Conservation (phyloP, 2,329 filamentous ascomycete genomes). For the Mariannaea sp. region DNA sequence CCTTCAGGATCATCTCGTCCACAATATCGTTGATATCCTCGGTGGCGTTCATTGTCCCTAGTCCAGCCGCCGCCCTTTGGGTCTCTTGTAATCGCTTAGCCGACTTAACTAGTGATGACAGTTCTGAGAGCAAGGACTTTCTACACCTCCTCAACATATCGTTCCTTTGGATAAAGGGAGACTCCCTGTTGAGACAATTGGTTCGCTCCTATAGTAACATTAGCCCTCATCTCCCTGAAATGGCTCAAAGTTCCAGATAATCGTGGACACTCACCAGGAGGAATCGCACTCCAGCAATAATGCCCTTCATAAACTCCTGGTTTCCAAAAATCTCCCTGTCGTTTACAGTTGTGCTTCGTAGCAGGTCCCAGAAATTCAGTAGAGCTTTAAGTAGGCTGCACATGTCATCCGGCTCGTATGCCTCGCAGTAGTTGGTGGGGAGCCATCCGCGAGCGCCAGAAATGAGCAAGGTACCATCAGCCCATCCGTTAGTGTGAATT, state of each 20-base stretch:
- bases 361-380: conserved; percentile 89
- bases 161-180: conserved; percentile 72
- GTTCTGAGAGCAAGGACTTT: conserved; percentile 85
- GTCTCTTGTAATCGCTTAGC: conserved; percentile 83
- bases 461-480: conserved; percentile 86
- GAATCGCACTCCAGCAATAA: conserved; percentile 91
- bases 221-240: neutral
- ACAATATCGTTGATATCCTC: conserved; percentile 75
- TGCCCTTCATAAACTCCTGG: conserved; percentile 91
- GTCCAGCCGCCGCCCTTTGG: conserved; percentile 51
- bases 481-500: conserved; percentile 98
- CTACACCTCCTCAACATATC: conserved; percentile 78
- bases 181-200: conserved; percentile 84
- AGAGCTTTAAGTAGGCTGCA: conserved; percentile 82
- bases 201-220: conserved; percentile 73
- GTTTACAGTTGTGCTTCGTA: conserved; percentile 76
- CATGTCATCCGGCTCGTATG: conserved; percentile 89
- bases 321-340: conserved; percentile 82
- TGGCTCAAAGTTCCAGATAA: neutral
- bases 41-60: conserved; percentile 44
- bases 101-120: conserved; percentile 87
- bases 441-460: conserved; percentile 92
- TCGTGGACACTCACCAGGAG: conserved; percentile 69
- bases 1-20: conserved; percentile 91
- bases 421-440: conserved; percentile 96